These are phyloP conservation scores for Picochlorum costavermella DNA, from an alignment of 139 green algal genomes.

Conservation along the genomic window DNA sequence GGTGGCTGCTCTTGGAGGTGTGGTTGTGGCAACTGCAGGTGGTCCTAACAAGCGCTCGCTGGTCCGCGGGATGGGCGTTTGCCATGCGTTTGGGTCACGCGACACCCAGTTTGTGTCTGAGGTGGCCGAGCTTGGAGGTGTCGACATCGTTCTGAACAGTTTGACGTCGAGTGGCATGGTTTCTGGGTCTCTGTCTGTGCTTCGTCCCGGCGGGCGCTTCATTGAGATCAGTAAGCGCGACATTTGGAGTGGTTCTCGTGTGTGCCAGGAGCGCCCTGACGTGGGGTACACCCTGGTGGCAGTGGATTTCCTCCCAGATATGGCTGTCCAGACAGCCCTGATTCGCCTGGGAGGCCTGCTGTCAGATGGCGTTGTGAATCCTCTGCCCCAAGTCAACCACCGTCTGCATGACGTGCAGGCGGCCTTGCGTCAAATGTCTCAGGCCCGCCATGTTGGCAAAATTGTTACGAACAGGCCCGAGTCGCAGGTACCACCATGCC, in stretches of 20 bases:
- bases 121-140: slow-evolving; percentile 42
- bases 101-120: slow-evolving; percentile 56
- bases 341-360: slow-evolving; percentile 25
- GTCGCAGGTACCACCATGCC: slow-evolving; percentile 5
- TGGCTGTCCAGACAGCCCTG: slow-evolving; percentile 34
- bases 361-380: slow-evolving; percentile 31
- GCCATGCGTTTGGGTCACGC: slow-evolving; percentile 40
- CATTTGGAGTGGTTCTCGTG: slow-evolving; percentile 60
- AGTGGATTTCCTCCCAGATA: slow-evolving; percentile 72
- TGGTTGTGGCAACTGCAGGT: slow-evolving; percentile 58
- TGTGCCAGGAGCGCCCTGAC: slow-evolving; percentile 64
- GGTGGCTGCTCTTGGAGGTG: slow-evolving; percentile 23
- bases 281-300: slow-evolving; percentile 63
- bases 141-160: slow-evolving; percentile 64
- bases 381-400: slow-evolving; percentile 41
- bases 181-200: slow-evolving; percentile 21
- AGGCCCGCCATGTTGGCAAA: slow-evolving; percentile 76
- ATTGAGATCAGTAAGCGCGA: slow-evolving; percentile 87
- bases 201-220: slow-evolving; percentile 29
- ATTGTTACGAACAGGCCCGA: slow-evolving; percentile 55
- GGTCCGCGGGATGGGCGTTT: slow-evolving; percentile 40
- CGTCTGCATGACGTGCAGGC: slow-evolving; percentile 33
- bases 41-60: slow-evolving; percentile 55
- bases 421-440: slow-evolving; percentile 76
- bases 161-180: slow-evolving; percentile 72